Evolutionary conservation across 768 basidiomycete genomes (phyloP).

Genomic region (Ramaria sp.): DNA sequence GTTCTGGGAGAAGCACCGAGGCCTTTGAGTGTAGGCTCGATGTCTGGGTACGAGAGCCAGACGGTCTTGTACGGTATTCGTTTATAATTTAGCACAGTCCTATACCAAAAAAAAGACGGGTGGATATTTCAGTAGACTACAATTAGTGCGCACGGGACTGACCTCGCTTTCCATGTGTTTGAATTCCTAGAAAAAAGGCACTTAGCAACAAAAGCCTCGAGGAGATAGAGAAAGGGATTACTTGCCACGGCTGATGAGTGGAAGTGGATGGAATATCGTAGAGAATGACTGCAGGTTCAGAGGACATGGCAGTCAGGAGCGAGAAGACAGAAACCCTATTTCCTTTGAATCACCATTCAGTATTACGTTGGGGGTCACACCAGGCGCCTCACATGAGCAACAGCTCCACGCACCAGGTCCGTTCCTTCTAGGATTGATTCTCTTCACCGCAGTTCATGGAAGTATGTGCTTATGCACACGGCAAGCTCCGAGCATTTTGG

Average conservation of each 20-base stretch:
- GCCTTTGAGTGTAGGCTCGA: slow-evolving; percentile 22
- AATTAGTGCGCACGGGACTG: background rate
- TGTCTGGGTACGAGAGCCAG: slow-evolving; percentile 35
- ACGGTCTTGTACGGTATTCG: slow-evolving; percentile 28
- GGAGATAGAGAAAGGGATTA: background rate
- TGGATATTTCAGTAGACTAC: background rate
- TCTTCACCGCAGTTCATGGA: too few species aligned
- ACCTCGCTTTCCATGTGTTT: slow-evolving; percentile 30
- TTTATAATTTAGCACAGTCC: slow-evolving; percentile 25
- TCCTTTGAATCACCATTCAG: too few species aligned
- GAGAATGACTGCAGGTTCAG: slow-evolving; percentile 17
- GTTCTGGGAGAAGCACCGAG: slow-evolving; percentile 22
- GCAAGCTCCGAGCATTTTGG: too few species aligned
- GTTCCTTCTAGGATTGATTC: too few species aligned
- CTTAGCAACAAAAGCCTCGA: slow-evolving; percentile 2
- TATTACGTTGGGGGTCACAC: too few species aligned
- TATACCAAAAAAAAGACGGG: slow-evolving; percentile 2
- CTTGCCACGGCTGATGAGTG: background rate
- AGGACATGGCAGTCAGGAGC: background rate
- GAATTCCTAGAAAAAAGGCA: slow-evolving; percentile 17
- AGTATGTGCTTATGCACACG: too few species aligned
- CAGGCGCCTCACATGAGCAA: too few species aligned
- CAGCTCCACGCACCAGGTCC: too few species aligned
- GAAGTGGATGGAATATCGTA: slow-evolving; percentile 23
- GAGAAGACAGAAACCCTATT: background rate